These are phyloP conservation scores for Monotropa hypopitys DNA, from an alignment of 179 eudicot genomes.

Conservation along the genomic window DNA sequence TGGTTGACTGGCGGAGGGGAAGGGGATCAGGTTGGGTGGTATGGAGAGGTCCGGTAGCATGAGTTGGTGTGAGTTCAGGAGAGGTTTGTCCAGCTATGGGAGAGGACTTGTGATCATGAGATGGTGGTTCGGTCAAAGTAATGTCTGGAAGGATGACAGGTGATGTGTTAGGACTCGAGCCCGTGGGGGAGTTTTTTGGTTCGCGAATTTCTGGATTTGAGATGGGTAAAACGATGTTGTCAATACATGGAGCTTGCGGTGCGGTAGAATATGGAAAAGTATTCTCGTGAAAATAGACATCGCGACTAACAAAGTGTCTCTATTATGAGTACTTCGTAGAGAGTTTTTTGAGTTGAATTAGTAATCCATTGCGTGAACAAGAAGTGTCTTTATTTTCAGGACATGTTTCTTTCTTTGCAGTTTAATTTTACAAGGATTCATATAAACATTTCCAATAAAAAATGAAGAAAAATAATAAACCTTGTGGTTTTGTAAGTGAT, in stretches of 20 bases:
- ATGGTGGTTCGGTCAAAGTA: neutral
- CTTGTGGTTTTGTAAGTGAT: neutral
- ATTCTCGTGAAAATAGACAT: conserved; percentile 9
- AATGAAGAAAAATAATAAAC: neutral
- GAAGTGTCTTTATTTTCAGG: neutral
- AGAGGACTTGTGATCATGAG: neutral
- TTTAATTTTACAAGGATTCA: neutral
- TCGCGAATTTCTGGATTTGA: neutral
- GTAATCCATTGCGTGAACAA: neutral
- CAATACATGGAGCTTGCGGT: neutral
- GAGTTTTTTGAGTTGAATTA: neutral
- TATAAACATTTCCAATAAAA: neutral
- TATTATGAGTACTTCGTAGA: neutral
- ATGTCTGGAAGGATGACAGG: neutral
- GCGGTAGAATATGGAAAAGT: conserved; percentile 1
- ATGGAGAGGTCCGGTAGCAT: neutral
- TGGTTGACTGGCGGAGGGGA: neutral
- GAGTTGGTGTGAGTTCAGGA: neutral
- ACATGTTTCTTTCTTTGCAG: neutral
- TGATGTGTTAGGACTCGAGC: neutral
- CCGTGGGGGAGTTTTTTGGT: neutral
- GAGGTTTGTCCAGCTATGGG: neutral
- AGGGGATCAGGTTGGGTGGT: neutral
- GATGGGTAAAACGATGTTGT: neutral
- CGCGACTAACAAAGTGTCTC: neutral